Evolutionary conservation across 345 rosid species (phyloP), one percentile per base, ranked within the genome.

Genomic region (Arabis alpina): DNA sequence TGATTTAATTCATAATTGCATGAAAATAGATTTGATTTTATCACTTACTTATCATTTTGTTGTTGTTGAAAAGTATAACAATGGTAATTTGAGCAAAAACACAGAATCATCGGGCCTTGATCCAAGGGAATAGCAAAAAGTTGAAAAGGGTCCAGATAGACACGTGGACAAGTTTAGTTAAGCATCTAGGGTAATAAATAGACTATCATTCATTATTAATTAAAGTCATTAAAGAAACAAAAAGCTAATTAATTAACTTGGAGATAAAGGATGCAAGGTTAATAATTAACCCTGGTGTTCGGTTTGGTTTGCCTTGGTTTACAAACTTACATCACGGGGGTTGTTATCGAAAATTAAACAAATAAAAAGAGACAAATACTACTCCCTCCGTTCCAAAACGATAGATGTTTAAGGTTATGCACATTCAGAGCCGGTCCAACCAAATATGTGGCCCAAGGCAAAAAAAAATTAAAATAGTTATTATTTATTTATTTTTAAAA

Each of bases 211-310:
- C 16, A 41, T 52, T 3, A 52, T 66, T 56, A 28, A 34, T 34
- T 34, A 25, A 43, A 57, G 42, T 42, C 50, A 39, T 11, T 2
- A 5, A 28, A n/a, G n/a, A n/a, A n/a, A 28, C 4, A 2, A 36
- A 14, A 69, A 58, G 68, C 75, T 71, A 71, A 53, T 52, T 71
- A 71, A 71, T 42, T 71, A 71, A 71, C n/a, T 61, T 8, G 9
- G 27, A 52, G 37, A 51, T 19, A 59, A 59, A 49, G n/a, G 57
- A 70, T 49, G 74, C 43, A 32, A 37, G 68, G 68, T 62, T 61
- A 44, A 34, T 23, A 63, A 30, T 27, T 73, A 60, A 60, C 77
- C 77, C 53, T 36, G 15, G 12, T 63, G 74, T 61, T 59, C 24
- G 73, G 68, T 61, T 51, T 34, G 73, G 68, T 36, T 36, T 19